Percentiles rank a stretch among this genome's conserved stretches.
Conservation (phyloP, 106 monocot genomes). For the Dendrobium catenatum region DNA sequence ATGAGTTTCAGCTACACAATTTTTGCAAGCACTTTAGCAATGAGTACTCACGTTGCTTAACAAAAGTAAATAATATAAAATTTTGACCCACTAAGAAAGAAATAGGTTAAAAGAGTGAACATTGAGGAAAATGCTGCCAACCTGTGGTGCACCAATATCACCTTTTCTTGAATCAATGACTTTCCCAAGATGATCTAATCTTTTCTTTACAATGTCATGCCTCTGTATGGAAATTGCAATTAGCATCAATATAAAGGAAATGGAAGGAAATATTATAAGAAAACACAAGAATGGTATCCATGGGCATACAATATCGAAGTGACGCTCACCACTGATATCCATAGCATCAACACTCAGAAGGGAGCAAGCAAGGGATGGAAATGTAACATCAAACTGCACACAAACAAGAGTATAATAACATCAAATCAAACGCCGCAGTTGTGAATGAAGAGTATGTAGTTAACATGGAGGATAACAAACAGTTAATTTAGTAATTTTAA, state of each 20-base stretch:
- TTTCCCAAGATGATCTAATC: constrained; percentile 76
- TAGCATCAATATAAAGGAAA: constrained; percentile 2
- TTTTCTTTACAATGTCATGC: constrained; percentile 91
- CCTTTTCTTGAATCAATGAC: constrained; percentile 64
- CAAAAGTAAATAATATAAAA: not conserved
- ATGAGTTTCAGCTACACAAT: not conserved
- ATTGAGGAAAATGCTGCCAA: not conserved
- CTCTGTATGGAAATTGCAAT: constrained; percentile 40
- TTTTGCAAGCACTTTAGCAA: not conserved
- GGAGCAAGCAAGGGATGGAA: constrained; percentile 84
- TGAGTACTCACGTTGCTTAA: not conserved
- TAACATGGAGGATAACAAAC: not conserved
- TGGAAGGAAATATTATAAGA: not conserved
- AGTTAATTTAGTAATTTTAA: not conserved
- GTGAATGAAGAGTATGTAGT: not conserved
- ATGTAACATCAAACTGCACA: constrained; percentile 95
- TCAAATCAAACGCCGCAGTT: not conserved
- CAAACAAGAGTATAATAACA: not conserved
- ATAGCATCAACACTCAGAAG: constrained; percentile 86
- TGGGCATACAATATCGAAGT: constrained; percentile 82
- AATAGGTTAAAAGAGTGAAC: not conserved
- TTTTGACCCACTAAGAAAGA: not conserved
- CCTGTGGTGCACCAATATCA: constrained; percentile 74
- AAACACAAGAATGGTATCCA: constrained; percentile 4
- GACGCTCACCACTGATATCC: constrained; percentile 97